phyloP scores from a whole-genome alignment of 2,329 filamentous ascomycete genomes.

The Beauveria pseudobassiana region DNA sequence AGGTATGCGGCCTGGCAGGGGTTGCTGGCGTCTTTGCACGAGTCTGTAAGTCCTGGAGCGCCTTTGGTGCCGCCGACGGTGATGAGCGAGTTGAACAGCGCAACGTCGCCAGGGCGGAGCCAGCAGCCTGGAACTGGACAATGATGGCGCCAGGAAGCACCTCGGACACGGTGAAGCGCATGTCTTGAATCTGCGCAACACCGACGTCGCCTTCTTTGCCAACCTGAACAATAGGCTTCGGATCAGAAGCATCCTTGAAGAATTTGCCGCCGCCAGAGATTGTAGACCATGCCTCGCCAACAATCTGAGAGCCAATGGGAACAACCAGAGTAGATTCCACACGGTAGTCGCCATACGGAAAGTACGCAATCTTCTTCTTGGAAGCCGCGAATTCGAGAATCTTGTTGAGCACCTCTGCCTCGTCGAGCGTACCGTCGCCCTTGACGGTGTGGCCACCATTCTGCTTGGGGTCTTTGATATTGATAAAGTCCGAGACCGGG shows the following conservation, averaged over 20 bases:
- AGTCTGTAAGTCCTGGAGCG: conserved; percentile 30
- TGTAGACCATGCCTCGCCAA: conserved; percentile 48
- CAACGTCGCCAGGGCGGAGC: conserved; percentile 39
- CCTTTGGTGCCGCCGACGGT: conserved; percentile 37
- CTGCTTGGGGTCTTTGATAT: conserved; percentile 31
- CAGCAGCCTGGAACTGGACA: conserved; percentile 43
- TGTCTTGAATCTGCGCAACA: conserved; percentile 42
- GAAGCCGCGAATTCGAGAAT: conserved; percentile 29
- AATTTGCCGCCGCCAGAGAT: conserved; percentile 38
- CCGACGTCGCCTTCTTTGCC: conserved; percentile 35
- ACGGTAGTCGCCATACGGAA: conserved; percentile 22
- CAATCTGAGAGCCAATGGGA: conserved; percentile 37
- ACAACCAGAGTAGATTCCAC: conserved; percentile 21
- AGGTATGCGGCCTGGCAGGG: conserved; percentile 40
- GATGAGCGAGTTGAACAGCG: conserved; percentile 39
- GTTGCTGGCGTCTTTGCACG: conserved; percentile 25
- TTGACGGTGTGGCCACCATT: conserved; percentile 23
- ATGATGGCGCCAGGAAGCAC: conserved; percentile 32
- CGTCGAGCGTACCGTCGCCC: conserved; percentile 32
- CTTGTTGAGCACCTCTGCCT: conserved; percentile 29
- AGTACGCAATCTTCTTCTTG: conserved; percentile 22
- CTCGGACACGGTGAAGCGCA: conserved; percentile 43
- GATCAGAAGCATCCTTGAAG: conserved; percentile 37
- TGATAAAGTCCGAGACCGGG: conserved; percentile 22
- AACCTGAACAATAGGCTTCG: conserved; percentile 31